Evolutionary conservation across 495 filamentous ascomycete genomes (phyloP), one percentile per base, ranked within the genome.

Genomic region (Tuber microsphaerosporum): DNA sequence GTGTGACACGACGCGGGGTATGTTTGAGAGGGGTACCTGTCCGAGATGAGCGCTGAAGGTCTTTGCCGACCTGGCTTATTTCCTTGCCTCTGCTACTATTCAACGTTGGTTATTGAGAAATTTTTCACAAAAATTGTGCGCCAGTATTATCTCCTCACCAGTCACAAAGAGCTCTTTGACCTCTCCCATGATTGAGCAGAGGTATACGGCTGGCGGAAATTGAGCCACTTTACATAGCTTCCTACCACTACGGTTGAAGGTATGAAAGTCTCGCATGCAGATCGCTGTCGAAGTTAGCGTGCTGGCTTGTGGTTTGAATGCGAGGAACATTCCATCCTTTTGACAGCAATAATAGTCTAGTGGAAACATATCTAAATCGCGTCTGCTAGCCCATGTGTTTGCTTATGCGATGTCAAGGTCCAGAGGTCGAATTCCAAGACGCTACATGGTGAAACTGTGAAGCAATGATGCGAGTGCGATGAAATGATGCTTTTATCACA

Each of bases 181-280:
- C 51, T 75, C 45, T 7, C 65, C 86, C 69, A 89, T 89, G 90
- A 89, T 88, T 92, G 84, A 86, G 56, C 5, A 86, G 87, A 90
- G 91, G 89, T 93, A 93, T 88, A 93, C 90, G 87, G 87, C 85
- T 89, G 87, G 91, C 91, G 90, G 83, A 93, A 82, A 93, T 75
- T 70, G 85, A 92, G 83, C 81, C 82, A 39, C 51, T 65, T 74
- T 69, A 71, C 70, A 41, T 71, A 17, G 22, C 72, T 79, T 73
- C 77, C 74, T 69, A 26, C 76, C 75, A 74, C 71, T 74, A 74
- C 69, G 73, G 73, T 76, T 81, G 56, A 74, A 78, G 71, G 73
- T 80, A 84, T 79, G 82, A 77, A 81, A 83, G 84, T 76, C 90
- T 91, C 84, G 86, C 88, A 89, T 90, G 90, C 90, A 92, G 91